These are phyloP conservation scores for Saturnispora sekii DNA, from an alignment of 805 yeast species.

Conservation along the genomic window DNA sequence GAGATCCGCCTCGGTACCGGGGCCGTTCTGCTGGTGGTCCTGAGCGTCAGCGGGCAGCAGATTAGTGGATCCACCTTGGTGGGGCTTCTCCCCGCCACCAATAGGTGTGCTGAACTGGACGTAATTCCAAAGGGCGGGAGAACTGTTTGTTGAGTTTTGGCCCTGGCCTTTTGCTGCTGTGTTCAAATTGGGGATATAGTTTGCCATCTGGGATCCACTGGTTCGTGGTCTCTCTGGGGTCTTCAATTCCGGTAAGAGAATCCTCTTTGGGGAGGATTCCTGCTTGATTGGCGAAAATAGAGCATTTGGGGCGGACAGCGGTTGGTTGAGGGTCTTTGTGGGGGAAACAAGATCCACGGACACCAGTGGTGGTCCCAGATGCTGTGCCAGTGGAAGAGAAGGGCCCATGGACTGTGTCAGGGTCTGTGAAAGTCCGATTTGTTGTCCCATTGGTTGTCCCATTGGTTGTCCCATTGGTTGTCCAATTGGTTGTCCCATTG, in stretches of 20 bases:
- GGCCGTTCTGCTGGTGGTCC: too few species aligned
- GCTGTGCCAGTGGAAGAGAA: too few species aligned
- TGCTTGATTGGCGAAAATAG: slow-evolving; percentile 17
- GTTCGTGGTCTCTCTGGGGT: slow-evolving; percentile 51
- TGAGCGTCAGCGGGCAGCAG: too few species aligned
- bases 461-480: too few species aligned
- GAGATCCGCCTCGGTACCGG: not conserved
- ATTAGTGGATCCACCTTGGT: not conserved
- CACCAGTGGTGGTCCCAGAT: too few species aligned
- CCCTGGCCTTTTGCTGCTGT: too few species aligned
- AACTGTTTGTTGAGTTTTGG: slow-evolving; percentile 40
- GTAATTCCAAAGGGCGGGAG: slow-evolving; percentile 92
- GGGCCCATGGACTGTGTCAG: too few species aligned
- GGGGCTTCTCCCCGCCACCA: slow-evolving; percentile 15
- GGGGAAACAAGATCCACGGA: too few species aligned
- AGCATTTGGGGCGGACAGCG: not conserved
- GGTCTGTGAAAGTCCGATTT: too few species aligned
- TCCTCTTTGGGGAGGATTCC: slow-evolving; percentile 6
- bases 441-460: too few species aligned
- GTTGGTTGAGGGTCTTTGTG: not conserved
- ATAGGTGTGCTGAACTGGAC: slow-evolving; percentile 54
- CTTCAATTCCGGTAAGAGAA: slow-evolving; percentile 46
- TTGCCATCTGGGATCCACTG: slow-evolving; percentile 25
- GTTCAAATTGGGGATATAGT: slow-evolving; percentile 3
- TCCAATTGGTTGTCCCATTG: too few species aligned